A percentile compares a stretch with the other conserved stretches of the same genome.
Conservation (phyloP, 352 stramenopile genomes). For the Achlya hypogyna region DNA sequence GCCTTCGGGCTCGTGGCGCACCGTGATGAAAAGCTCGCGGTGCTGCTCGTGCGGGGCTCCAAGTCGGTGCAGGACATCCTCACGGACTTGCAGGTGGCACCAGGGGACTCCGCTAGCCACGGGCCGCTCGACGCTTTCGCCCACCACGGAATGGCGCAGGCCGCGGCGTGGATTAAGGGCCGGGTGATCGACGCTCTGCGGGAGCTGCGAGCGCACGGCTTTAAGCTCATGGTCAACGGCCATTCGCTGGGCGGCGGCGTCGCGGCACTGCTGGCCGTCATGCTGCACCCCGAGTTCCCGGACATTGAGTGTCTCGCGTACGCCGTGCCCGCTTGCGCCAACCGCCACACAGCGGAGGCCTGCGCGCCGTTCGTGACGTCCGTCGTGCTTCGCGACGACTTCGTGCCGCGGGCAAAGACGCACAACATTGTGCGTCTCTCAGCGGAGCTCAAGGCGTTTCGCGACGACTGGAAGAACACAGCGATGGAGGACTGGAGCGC, state of each 20-base stretch:
- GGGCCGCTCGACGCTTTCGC: constrained; percentile 80
- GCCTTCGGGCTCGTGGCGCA: constrained; percentile 72
- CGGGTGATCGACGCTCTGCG: constrained; percentile 67
- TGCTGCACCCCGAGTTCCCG: constrained; percentile 81
- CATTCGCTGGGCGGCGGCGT: constrained; percentile 76
- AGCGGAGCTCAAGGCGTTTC: constrained; percentile 67
- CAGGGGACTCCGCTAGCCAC: constrained; percentile 39
- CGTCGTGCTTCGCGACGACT: constrained; percentile 76
- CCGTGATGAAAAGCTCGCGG: constrained; percentile 66
- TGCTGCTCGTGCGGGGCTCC: constrained; percentile 72
- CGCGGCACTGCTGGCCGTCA: constrained; percentile 63
- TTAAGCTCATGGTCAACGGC: constrained; percentile 70
- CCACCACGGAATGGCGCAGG: constrained; percentile 80
- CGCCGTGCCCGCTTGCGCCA: constrained; percentile 72
- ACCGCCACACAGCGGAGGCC: constrained; percentile 66
- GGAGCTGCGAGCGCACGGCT: constrained; percentile 62
- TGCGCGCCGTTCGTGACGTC: constrained; percentile 74
- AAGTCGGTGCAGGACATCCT: constrained; percentile 81
- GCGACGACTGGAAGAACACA: constrained; percentile 68
- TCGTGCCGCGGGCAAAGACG: constrained; percentile 74
- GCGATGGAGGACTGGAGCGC: constrained; percentile 70
- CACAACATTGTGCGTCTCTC: constrained; percentile 76
- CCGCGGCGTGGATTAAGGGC: constrained; percentile 82
- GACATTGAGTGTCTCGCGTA: constrained; percentile 80
- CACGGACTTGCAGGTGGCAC: constrained; percentile 76